phyloP scores from a whole-genome alignment of 768 basidiomycete genomes.

The Tylopilus plumbeoviolaceoides region DNA sequence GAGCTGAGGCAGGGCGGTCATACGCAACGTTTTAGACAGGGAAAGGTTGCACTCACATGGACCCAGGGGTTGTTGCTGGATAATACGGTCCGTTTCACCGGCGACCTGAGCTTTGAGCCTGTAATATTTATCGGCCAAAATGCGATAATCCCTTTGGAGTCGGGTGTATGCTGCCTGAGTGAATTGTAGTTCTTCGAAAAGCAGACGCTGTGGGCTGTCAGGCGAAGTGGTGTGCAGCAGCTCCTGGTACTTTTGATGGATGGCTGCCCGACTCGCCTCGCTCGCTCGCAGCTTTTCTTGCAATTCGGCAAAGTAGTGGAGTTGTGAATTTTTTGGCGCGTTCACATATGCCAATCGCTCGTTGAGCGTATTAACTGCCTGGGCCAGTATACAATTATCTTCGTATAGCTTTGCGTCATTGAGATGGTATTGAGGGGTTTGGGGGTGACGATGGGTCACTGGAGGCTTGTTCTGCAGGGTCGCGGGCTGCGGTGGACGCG shows the following conservation, averaged over 20 bases:
- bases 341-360: conserved; percentile 24
- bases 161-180: conserved; percentile 15
- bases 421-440: conserved; percentile 10
- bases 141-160: conserved; percentile 20
- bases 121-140: conserved; percentile 21
- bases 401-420: conserved; percentile 32
- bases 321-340: conserved; percentile 16
- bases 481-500: conserved; percentile 43
- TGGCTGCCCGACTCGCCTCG: conserved; percentile 13
- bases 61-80: conserved; percentile 10
- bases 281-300: conserved; percentile 26
- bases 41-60: conserved; percentile 2
- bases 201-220: conserved; percentile 15
- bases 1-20: not conserved
- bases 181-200: conserved; percentile 17
- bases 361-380: conserved; percentile 28
- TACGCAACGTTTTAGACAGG: not conserved
- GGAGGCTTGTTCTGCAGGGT: conserved; percentile 29
- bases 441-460: conserved; percentile 30
- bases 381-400: conserved; percentile 35
- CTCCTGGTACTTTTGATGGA: conserved; percentile 26
- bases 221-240: conserved; percentile 13
- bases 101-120: conserved; percentile 8
- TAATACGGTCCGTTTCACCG: not conserved
- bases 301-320: conserved; percentile 16